Conservation (phyloP, 306 rosid species). For the Oxytropis ochrocephala region DNA sequence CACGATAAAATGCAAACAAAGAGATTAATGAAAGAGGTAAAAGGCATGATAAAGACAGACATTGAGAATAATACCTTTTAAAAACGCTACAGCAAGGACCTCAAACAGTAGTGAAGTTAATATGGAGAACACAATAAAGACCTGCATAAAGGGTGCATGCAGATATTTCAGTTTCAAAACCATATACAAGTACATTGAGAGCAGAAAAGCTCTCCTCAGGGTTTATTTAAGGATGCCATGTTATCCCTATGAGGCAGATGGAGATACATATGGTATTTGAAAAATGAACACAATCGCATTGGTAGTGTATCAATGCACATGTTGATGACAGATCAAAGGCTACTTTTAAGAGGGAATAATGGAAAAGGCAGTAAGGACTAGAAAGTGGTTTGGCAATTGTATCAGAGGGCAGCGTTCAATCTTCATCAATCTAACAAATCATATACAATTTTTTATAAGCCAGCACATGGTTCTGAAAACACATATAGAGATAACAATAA, state of each 20-base stretch:
- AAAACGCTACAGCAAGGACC: conserved; percentile 52
- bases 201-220: neutral
- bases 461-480: conserved; percentile 4
- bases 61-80: conserved; percentile 58
- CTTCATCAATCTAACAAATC: conserved; percentile 4
- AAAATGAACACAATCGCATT: too few species aligned
- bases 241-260: too few species aligned
- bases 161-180: conserved; percentile 22
- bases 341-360: neutral
- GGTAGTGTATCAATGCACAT: too few species aligned
- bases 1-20: neutral
- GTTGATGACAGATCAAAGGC: neutral
- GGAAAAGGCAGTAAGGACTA: neutral
- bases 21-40: neutral
- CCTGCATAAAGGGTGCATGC: conserved; percentile 48
- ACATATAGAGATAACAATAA: neutral
- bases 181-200: neutral
- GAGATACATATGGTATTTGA: too few species aligned
- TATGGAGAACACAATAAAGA: conserved; percentile 67
- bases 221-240: too few species aligned
- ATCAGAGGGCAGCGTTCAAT: neutral
- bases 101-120: conserved; percentile 57
- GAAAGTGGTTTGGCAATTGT: neutral
- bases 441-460: neutral
- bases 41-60: neutral